These are phyloP conservation scores for Lagerstroemia speciosa DNA, from an alignment of 345 rosid species.

Conservation along the genomic window DNA sequence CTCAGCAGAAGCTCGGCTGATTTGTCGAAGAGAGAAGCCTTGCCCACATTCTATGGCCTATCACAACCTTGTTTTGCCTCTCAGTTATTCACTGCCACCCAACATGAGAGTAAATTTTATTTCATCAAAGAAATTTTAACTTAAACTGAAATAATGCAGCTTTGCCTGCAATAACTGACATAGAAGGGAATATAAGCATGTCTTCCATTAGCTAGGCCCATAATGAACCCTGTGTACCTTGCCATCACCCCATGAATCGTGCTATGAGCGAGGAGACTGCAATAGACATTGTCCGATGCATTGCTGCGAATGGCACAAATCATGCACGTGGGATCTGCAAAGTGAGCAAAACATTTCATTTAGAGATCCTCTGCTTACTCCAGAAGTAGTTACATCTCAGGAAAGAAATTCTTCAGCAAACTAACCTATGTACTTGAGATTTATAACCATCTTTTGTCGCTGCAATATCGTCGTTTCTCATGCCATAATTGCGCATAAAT, in stretches of 20 bases:
- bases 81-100: constrained; percentile 43
- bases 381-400: neutral
- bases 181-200: constrained; percentile 43
- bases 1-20: constrained; percentile 85
- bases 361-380: neutral
- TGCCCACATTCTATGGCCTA: constrained; percentile 83
- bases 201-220: constrained; percentile 38
- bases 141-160: neutral
- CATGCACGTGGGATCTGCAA: constrained; percentile 53
- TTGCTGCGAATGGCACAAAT: constrained; percentile 48
- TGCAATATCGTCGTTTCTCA: constrained; percentile 6
- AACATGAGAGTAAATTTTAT: neutral
- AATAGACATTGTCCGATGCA: constrained; percentile 54
- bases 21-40: constrained; percentile 63
- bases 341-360: neutral
- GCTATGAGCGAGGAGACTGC: constrained; percentile 52
- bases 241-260: constrained; percentile 60
- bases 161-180: constrained; percentile 20
- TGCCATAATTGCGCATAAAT: neutral
- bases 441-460: constrained; percentile 24
- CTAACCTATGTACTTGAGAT: constrained; percentile 37
- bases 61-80: constrained; percentile 54
- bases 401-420: neutral
- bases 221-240: constrained; percentile 48
- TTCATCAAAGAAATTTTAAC: neutral